Conservation (phyloP, 805 yeast genomes). For the Wickerhamiella domercqiae region DNA sequence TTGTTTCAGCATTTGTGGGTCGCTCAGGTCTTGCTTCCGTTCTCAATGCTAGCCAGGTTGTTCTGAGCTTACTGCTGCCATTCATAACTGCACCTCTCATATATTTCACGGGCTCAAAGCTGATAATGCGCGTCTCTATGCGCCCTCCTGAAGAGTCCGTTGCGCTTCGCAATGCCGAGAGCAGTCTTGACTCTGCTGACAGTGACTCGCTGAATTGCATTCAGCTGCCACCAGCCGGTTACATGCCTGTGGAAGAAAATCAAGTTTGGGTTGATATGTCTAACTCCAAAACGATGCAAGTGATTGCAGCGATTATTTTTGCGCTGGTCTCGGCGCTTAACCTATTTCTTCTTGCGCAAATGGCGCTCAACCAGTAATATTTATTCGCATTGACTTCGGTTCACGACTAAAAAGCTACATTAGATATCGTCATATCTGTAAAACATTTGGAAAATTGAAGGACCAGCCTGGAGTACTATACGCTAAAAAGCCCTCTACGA, state of each 20-base stretch:
- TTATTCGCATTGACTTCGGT: too few species aligned
- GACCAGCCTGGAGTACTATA: too few species aligned
- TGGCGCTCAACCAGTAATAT: conserved; percentile 15
- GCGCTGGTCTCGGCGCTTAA: conserved; percentile 55
- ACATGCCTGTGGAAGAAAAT: conserved; percentile 19
- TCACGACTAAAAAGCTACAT: too few species aligned
- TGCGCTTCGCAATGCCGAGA: conserved; percentile 23
- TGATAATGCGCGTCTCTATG: conserved; percentile 39
- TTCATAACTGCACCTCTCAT: conserved; percentile 80
- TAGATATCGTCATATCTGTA: too few species aligned
- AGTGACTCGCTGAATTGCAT: conserved; percentile 1
- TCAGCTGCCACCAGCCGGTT: background rate
- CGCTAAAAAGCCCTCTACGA: too few species aligned
- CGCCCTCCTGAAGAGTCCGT: conserved; percentile 15
- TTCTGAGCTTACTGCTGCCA: conserved; percentile 65
- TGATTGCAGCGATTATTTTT: conserved; percentile 49
- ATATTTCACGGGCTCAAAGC: conserved; percentile 57
- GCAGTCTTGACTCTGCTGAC: conserved; percentile 4
- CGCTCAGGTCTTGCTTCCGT: conserved; percentile 61
- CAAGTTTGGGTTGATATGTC: conserved; percentile 45
- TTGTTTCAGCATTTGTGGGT: conserved; percentile 59
- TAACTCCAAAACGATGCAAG: conserved; percentile 41
- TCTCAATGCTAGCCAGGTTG: conserved; percentile 71
- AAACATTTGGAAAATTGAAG: too few species aligned
- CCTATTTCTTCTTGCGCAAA: conserved; percentile 39